Base-by-base conservation (phyloP, 768 basidiomycete genomes). In the Chiua virens region DNA sequence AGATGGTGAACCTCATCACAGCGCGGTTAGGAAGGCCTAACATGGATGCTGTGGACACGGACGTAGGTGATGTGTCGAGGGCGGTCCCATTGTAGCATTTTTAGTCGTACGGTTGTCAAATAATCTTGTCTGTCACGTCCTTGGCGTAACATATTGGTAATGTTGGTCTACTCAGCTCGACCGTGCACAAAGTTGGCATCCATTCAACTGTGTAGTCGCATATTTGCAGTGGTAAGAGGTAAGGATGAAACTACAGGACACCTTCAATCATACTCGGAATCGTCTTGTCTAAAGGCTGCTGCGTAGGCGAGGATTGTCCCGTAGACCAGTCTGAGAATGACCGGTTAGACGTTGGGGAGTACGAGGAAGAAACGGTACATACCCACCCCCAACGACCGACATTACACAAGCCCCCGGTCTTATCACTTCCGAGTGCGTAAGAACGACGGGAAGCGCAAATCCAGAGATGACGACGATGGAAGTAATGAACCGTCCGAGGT, bases 401-500 rank as follows among this genome's bases (percentile, higher is more conserved):
- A 99, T 98, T 61, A 79, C 82, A 66, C 89, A 92, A 36, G 97
- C 97, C 15, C 81, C 84, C 4, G 83, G 77, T 53, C 81, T 76
- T 60, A 98, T 97, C 55, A 98, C 78, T 49, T 86, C 85, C 3
- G 97, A 90, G 58, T 98, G 97, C 2, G 93, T 88, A 25, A 98
- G 80, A 30, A 98, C 85, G 45, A 97, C 78, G 1, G 97, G 97
- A 15, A 98, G 75, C 14, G 95, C 89, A 56, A 98, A 91, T 32
- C 97, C 97, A 30, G 93, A 89, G 10, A 97, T 86, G 53, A 98
- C 93, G 57, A 97, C 78, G 55, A 85, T 79, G 37, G 92, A 80
- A 14, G 97, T 98, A 50, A 98, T 79, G 76, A 98, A 99, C 41
- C 92, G 89, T 30, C 96, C 97, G 32, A 98, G 80, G 74, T 98